A percentile compares a stretch with the other conserved stretches of the same genome.
Conservation (phyloP, 2,329 filamentous ascomycete species). For the Aureobasidium vineae region DNA sequence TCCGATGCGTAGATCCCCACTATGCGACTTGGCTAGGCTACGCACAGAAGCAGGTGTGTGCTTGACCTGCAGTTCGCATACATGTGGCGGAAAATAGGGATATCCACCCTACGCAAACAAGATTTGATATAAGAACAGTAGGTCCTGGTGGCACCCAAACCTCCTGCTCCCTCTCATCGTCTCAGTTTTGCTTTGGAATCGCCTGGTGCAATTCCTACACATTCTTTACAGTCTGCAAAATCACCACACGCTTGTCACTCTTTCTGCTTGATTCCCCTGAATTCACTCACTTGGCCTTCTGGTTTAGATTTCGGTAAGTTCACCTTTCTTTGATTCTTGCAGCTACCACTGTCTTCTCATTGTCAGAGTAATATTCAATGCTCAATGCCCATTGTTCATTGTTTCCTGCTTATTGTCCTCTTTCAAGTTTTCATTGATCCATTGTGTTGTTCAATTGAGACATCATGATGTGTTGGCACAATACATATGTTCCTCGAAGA, state of each 20-base stretch:
- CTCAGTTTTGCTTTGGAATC: constrained; percentile 13
- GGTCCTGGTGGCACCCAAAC: not conserved
- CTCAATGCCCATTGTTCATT: not conserved
- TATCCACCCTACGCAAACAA: constrained; percentile 4
- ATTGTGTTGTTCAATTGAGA: not conserved
- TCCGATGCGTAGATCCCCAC: not conserved
- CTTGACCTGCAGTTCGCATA: constrained; percentile 17
- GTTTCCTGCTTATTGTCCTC: constrained; percentile 3
- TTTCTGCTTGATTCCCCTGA: not conserved
- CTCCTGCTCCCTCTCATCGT: not conserved
- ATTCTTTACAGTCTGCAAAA: constrained; percentile 22
- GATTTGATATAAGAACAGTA: constrained; percentile 9
- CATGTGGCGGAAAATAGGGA: constrained; percentile 20
- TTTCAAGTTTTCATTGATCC: constrained; percentile 14
- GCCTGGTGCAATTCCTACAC: constrained; percentile 22
- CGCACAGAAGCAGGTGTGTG: constrained; percentile 10
- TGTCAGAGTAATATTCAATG: not conserved
- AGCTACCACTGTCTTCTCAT: not conserved
- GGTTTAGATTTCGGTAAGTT: not conserved
- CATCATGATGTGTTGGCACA: constrained; percentile 4
- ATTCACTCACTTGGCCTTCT: not conserved
- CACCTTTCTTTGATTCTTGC: not conserved
- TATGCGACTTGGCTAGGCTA: constrained; percentile 15
- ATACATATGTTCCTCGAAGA: not conserved
- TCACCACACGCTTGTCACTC: not conserved